Conservation (phyloP, 140 eudicot genomes). For the Oenanthe javanica region DNA sequence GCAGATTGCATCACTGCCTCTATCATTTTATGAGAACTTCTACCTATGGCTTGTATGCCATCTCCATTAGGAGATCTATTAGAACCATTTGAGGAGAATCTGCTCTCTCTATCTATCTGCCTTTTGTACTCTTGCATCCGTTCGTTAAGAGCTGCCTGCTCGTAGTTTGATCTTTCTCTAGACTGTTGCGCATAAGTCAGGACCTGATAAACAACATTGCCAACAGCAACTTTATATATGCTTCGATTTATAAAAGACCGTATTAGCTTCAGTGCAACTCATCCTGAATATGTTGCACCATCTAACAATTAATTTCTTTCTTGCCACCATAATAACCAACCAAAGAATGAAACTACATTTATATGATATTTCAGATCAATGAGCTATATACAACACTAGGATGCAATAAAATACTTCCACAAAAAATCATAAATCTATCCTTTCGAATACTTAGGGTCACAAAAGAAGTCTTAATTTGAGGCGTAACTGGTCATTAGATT, state of each 20-base stretch:
- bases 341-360: conserved; percentile 1
- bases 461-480: not conserved
- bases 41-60: conserved; percentile 93
- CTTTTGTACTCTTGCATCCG: conserved; percentile 95
- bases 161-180: conserved; percentile 86
- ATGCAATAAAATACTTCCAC: not conserved
- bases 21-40: conserved; percentile 94
- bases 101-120: conserved; percentile 89
- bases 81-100: conserved; percentile 82
- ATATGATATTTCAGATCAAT: not conserved
- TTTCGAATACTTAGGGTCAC: not conserved
- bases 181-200: conserved; percentile 95
- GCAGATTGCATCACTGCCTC: conserved; percentile 99
- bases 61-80: conserved; percentile 96
- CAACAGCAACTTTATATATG: not conserved
- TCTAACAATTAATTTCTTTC: not conserved
- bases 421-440: not conserved
- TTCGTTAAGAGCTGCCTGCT: conserved; percentile 95
- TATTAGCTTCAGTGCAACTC: not conserved
- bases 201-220: conserved; percentile 34
- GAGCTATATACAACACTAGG: not conserved
- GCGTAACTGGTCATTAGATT: not conserved
- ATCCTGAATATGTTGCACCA: conserved; percentile 4
- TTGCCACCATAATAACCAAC: not conserved
- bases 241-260: not conserved